Evolutionary conservation across 495 filamentous ascomycete genomes (phyloP).

Genomic region (Hyaloscypha finlandica): DNA sequence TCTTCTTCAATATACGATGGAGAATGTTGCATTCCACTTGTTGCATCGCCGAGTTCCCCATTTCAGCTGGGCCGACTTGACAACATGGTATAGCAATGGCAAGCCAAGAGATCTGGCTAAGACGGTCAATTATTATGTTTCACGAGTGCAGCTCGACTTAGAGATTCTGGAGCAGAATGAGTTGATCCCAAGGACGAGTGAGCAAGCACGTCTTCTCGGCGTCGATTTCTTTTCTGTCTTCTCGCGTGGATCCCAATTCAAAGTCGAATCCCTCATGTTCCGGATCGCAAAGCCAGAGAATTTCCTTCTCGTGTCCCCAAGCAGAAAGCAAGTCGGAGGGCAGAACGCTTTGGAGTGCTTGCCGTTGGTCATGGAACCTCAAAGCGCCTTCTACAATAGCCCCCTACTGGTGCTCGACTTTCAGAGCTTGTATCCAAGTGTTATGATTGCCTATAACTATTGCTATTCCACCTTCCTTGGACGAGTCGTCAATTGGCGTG

Average conservation of each 20-base stretch:
- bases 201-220: conserved; percentile 89
- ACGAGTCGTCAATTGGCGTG: conserved; percentile 79
- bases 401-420: conserved; percentile 93
- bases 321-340: conserved; percentile 84
- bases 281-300: conserved; percentile 97
- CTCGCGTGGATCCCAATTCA: conserved; percentile 92
- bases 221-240: conserved; percentile 97
- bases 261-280: conserved; percentile 98
- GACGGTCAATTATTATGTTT: conserved; percentile 75
- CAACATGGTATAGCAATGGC: conserved; percentile 73
- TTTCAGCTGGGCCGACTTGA: conserved; percentile 76
- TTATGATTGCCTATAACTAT: conserved; percentile 99
- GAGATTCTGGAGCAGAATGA: conserved; percentile 93
- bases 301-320: conserved; percentile 86
- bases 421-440: conserved; percentile 92
- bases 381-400: conserved; percentile 90
- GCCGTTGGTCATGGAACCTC: conserved; percentile 96
- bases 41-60: conserved; percentile 90
- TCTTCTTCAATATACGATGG: conserved; percentile 91
- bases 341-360: conserved; percentile 96
- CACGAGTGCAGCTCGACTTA: conserved; percentile 77
- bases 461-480: conserved; percentile 98
- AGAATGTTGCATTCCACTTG: conserved; percentile 94
- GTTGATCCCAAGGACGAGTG: conserved; percentile 84
- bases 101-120: conserved; percentile 70